Conservation (phyloP, 2,329 filamentous ascomycete genomes). For the Onygena corvina region DNA sequence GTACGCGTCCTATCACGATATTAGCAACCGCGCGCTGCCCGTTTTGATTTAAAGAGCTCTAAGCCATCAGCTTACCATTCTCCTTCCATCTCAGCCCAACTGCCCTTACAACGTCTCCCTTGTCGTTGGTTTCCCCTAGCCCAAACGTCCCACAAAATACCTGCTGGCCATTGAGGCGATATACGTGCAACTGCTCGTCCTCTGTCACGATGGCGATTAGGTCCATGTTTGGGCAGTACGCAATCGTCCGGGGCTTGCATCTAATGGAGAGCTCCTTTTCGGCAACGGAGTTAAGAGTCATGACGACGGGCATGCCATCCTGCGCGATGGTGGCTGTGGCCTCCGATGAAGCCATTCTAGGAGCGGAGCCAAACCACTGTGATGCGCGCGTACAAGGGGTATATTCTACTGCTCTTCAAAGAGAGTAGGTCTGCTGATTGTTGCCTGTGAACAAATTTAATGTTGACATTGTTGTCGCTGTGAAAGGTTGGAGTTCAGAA, state of each 20-base stretch:
- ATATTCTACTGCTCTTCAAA: background rate
- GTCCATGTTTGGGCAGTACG: slow-evolving; percentile 76
- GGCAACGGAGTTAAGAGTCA: slow-evolving; percentile 26
- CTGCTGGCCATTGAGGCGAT: slow-evolving; percentile 62
- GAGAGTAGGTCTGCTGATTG: too few relatives aligned
- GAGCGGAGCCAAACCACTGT: background rate
- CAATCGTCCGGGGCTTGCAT: slow-evolving; percentile 42
- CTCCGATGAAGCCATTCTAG: background rate
- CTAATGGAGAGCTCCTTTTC: slow-evolving; percentile 32
- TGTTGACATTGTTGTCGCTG: too few relatives aligned
- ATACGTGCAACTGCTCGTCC: slow-evolving; percentile 59
- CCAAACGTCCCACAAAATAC: slow-evolving; percentile 43
- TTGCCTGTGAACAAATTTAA: too few relatives aligned
- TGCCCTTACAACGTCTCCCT: slow-evolving; percentile 21
- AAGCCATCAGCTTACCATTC: slow-evolving; percentile 43
- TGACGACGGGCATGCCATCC: background rate
- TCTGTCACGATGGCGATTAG: slow-evolving; percentile 60
- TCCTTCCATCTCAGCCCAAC: slow-evolving; percentile 49
- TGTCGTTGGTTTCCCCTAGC: slow-evolving; percentile 22
- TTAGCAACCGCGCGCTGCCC: background rate
- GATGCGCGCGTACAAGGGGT: background rate
- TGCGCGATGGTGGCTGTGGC: background rate
- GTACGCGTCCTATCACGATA: slow-evolving; percentile 42
- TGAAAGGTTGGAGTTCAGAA: too few relatives aligned
- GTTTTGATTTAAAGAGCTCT: background rate